Conservation (phyloP, 2,329 filamentous ascomycete genomes). For the Harringtonia aguacate region DNA sequence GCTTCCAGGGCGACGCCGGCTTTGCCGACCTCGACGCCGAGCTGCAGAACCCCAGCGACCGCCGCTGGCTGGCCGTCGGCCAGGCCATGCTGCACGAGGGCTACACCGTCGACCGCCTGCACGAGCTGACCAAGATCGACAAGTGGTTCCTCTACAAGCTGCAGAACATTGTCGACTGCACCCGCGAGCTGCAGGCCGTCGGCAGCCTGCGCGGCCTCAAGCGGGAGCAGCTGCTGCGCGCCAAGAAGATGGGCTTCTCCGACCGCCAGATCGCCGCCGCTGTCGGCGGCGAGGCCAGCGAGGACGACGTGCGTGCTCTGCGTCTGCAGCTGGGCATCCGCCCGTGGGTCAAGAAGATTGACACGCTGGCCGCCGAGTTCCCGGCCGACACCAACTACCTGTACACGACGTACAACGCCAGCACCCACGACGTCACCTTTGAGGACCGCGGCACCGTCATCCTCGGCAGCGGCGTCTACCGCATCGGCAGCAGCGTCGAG, state of each 20-base stretch:
- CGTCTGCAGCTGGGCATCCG: conserved; percentile 80
- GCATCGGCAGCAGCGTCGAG: conserved; percentile 94
- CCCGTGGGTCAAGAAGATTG: conserved; percentile 97
- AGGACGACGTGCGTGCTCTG: conserved; percentile 80
- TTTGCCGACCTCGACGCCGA: conserved; percentile 89
- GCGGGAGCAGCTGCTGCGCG: conserved; percentile 78
- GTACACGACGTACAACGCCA: conserved; percentile 96
- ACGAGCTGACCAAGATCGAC: conserved; percentile 96
- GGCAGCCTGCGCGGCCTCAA: conserved; percentile 76
- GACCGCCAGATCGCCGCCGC: conserved; percentile 88
- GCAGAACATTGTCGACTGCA: conserved; percentile 90
- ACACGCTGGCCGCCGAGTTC: conserved; percentile 94
- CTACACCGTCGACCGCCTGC: conserved; percentile 84
- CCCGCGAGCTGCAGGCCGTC: conserved; percentile 71
- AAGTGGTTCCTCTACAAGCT: conserved; percentile 99
- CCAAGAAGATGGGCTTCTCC: conserved; percentile 97
- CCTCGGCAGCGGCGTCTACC: conserved; percentile 90
- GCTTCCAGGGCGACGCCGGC: conserved; percentile 80
- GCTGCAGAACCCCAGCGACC: conserved; percentile 86
- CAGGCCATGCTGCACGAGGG: conserved; percentile 97
- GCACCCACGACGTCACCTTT: conserved; percentile 85
- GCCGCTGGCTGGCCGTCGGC: conserved; percentile 92
- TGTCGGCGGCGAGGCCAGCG: conserved; percentile 72
- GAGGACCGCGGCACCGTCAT: conserved; percentile 86
- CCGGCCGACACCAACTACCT: conserved; percentile 91